These are phyloP conservation scores for Erodium moschatum DNA, from an alignment of 441 rosid species.

Conservation along the genomic window DNA sequence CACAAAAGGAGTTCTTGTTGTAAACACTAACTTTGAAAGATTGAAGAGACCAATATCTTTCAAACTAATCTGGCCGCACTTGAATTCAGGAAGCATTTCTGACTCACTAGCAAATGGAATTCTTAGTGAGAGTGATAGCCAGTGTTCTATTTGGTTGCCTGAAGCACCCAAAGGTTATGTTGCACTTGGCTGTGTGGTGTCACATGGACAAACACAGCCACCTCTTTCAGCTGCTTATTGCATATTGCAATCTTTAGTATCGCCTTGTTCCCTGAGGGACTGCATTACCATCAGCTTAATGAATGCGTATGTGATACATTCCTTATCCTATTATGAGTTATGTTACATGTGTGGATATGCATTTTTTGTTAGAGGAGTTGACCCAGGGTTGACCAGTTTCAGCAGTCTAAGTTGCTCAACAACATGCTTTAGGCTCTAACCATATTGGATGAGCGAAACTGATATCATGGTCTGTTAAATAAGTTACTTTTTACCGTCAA, in stretches of 20 bases:
- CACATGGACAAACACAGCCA: conserved; percentile 62
- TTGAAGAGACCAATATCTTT: conserved; percentile 78
- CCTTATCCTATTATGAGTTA: conserved; percentile 11
- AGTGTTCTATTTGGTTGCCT: conserved; percentile 86
- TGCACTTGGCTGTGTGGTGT: conserved; percentile 79
- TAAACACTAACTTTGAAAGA: conserved; percentile 69
- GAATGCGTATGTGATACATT: conserved; percentile 42
- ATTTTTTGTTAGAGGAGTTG: conserved; percentile 4
- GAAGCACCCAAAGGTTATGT: conserved; percentile 88
- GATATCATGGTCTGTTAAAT: too few relatives aligned
- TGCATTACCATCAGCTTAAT: conserved; percentile 55
- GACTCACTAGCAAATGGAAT: conserved; percentile 22
- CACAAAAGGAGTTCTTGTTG: conserved; percentile 79
- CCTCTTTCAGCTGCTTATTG: conserved; percentile 62
- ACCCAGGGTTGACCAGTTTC: neutral
- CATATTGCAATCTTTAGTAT: conserved; percentile 65
- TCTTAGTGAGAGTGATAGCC: conserved; percentile 25
- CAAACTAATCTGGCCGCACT: conserved; percentile 63
- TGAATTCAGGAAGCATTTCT: conserved; percentile 35
- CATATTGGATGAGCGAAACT: neutral
- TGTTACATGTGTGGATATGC: neutral
- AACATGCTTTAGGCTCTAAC: neutral
- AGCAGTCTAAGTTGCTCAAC: neutral
- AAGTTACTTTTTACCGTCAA: neutral
- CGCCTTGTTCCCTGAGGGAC: conserved; percentile 85